Evolutionary conservation across 1,139 yeast species (phyloP).

Genomic region (Debaryomyces sp.): DNA sequence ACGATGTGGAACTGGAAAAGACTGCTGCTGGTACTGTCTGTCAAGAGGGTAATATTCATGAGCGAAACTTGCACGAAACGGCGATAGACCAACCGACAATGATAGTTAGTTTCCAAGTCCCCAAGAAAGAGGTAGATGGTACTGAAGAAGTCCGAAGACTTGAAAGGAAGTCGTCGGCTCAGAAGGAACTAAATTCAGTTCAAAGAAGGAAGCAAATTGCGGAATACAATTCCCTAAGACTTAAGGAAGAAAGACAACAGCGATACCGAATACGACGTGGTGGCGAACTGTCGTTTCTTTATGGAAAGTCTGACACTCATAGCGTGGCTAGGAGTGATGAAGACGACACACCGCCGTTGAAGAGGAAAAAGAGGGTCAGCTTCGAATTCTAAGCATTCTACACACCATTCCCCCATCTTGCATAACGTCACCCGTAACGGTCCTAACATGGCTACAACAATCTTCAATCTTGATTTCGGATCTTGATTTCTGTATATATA

Average conservation of each 20-base stretch:
- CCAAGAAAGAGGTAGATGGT: background rate
- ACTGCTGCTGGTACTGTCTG: background rate
- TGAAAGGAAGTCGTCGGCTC: slow-evolving; percentile 9
- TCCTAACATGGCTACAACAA: background rate
- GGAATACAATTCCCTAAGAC: slow-evolving; percentile 26
- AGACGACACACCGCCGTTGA: slow-evolving; percentile 13
- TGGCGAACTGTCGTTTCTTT: slow-evolving; percentile 13
- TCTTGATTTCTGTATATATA: background rate
- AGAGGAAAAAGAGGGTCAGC: slow-evolving; percentile 24
- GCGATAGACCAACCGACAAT: background rate
- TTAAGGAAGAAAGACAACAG: slow-evolving; percentile 28
- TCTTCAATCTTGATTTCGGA: background rate
- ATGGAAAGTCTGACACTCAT: slow-evolving; percentile 16
- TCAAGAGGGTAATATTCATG: background rate
- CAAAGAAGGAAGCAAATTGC: slow-evolving; percentile 31
- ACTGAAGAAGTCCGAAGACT: background rate
- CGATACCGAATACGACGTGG: slow-evolving; percentile 27
- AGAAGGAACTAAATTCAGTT: slow-evolving; percentile 20
- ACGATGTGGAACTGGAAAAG: background rate
- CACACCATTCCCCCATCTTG: too few species aligned
- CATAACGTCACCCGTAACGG: background rate
- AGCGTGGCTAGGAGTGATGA: slow-evolving; percentile 7
- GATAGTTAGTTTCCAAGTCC: background rate
- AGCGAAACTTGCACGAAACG: background rate
- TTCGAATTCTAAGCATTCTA: slow-evolving; percentile 13